Conservation (phyloP, 345 rosid genomes). For the Aethionema arabicum region DNA sequence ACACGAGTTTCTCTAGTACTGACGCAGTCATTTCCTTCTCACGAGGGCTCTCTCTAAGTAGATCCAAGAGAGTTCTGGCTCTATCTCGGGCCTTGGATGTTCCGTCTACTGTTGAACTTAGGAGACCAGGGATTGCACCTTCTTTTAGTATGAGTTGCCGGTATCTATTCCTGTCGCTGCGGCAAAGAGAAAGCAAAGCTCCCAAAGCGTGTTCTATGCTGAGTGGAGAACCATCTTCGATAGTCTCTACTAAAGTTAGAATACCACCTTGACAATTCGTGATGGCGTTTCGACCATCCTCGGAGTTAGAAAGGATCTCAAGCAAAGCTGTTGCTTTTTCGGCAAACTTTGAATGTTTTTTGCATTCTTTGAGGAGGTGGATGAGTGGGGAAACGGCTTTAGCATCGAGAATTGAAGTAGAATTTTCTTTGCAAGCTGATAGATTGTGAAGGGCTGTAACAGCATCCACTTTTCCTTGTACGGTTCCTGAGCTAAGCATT, state of each 20-base stretch:
- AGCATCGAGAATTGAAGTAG: conserved; percentile 48
- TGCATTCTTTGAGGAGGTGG: conserved; percentile 68
- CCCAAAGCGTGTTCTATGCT: conserved; percentile 69
- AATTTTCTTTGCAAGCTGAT: conserved; percentile 52
- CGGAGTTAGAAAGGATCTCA: conserved; percentile 58
- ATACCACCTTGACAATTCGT: conserved; percentile 55
- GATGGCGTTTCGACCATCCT: conserved; percentile 66
- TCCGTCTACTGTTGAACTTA: conserved; percentile 66
- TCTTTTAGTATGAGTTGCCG: conserved; percentile 65
- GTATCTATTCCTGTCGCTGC: conserved; percentile 55
- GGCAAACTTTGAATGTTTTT: conserved; percentile 72
- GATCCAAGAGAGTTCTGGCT: conserved; percentile 60
- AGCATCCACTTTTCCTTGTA: conserved; percentile 77
- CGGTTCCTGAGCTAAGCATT: conserved; percentile 67
- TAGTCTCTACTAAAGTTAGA: conserved; percentile 65
- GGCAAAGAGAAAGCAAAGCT: conserved; percentile 57
- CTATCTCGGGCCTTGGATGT: conserved; percentile 60
- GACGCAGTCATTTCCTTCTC: conserved; percentile 59
- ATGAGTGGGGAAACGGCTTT: conserved; percentile 65
- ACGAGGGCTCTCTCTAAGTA: conserved; percentile 61
- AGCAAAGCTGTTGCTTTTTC: conserved; percentile 66
- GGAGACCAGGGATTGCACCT: conserved; percentile 80
- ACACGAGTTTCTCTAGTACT: conserved; percentile 56
- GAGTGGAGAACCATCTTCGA: conserved; percentile 70
- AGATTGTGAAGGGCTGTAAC: conserved; percentile 74